Conservation (phyloP, 75 land plant species). For the Larix kaempferi region DNA sequence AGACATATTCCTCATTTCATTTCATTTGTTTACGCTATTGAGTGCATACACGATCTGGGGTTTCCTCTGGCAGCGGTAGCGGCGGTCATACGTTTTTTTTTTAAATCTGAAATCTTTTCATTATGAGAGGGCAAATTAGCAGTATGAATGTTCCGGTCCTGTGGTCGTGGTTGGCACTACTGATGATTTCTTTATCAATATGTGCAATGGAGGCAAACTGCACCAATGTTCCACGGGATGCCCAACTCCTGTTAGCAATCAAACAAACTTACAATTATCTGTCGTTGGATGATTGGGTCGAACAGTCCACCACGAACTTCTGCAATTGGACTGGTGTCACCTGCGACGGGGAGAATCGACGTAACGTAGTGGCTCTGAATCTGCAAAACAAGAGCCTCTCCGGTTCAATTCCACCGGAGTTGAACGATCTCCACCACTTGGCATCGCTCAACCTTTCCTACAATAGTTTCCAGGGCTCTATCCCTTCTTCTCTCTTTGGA, state of each 20-base stretch:
- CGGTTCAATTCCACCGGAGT: constrained; percentile 1
- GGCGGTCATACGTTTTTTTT: no score
- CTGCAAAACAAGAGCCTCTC: constrained; percentile 7
- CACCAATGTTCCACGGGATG: neutral
- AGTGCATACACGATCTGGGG: no score
- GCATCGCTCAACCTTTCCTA: neutral
- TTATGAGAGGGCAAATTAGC: no score
- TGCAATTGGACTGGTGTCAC: no score
- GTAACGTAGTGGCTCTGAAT: neutral
- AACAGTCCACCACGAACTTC: constrained; percentile 15
- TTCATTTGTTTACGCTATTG: no score
- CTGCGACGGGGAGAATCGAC: constrained; percentile 42
- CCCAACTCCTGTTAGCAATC: neutral
- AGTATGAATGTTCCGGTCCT: no score
- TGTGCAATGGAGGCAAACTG: neutral
- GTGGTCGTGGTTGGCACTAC: neutral
- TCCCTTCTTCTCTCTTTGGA: neutral
- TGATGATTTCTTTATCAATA: neutral
- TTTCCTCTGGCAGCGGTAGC: no score
- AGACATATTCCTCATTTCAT: no score
- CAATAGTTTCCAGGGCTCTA: constrained; percentile 5
- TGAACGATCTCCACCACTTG: constrained; percentile 4
- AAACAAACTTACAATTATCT: neutral
- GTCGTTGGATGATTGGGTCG: constrained; percentile 31
- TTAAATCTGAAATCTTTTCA: no score